Evolutionary conservation across 805 yeast genomes (phyloP), one percentile per base, ranked within the genome.

Genomic region (Ogataea degrootiae): DNA sequence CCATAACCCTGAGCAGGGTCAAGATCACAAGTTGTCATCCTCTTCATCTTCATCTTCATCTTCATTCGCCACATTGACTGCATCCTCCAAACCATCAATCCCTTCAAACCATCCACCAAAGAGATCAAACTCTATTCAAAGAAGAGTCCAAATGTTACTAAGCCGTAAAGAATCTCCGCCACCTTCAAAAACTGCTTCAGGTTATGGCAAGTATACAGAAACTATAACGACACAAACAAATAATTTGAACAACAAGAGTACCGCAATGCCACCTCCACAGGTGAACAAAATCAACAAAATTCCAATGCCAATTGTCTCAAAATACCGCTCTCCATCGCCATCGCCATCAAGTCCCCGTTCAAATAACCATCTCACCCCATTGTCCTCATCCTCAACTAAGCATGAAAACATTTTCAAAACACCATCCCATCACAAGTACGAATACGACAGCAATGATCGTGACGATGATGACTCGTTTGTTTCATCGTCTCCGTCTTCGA

Each of bases 121-220:
- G 39, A 54, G 67, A 45, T 51, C 69, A 15, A 62, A 61, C 29
- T 70, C 76, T 0, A 80, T 83, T 39, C 84, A 80, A 55, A 67
- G 76, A 47, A 70, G 86, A 54, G 79, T 82, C 62, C 76, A 74
- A 41, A 72, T 71, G 54, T 66, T 79, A 37, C 62, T 81, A 46
- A 70, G 64, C 49, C 69, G 72, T 55, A 65, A 62, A 50, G 63
- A 65, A 44, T 67, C 76, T 5, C 76, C 77, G 12, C 76, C 77
- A 3, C 68, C 76, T 0, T 61, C 67, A 16, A 83, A 78, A 56
- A 82, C 92, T 0, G 96, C 96, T 0, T 65, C 73, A 5, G 96
- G 96, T 0, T 89, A 90, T 63, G 96, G 96, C 7, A 79, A 80
- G 60, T 87, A 76, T 60, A 82, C 91, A 0, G 83, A 75, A 42